Evolutionary conservation across 1,284 basidiomycete genomes (phyloP).

Genomic region (Paramarasmius palmivorus): DNA sequence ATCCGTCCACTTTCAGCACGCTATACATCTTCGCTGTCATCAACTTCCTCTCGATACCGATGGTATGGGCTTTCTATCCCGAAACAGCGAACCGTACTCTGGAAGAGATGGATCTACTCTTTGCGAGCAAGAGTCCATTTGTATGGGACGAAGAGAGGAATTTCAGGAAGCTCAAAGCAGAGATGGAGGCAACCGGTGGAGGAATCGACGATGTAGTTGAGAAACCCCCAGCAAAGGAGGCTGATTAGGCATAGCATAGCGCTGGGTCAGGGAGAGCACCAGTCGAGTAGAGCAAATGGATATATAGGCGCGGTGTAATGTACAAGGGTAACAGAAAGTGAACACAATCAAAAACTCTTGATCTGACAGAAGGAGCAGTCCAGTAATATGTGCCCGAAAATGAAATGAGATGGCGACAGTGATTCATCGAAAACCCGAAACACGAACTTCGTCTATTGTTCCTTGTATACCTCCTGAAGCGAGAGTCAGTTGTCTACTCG

Average conservation of each 20-base stretch:
- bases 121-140: slow-evolving; percentile 45
- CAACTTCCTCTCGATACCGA: slow-evolving; percentile 47
- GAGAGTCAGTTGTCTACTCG: not conserved
- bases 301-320: too few relatives aligned
- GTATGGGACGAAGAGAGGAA: slow-evolving; percentile 45
- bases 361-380: too few relatives aligned
- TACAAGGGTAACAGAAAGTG: too few relatives aligned
- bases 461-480: slow-evolving; percentile 30
- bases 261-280: too few relatives aligned
- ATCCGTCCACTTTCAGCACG: slow-evolving; percentile 31
- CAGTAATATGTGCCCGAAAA: too few relatives aligned
- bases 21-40: slow-evolving; percentile 47
- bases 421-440: too few relatives aligned
- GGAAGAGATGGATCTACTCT: slow-evolving; percentile 52
- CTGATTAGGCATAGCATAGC: too few relatives aligned
- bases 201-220: slow-evolving; percentile 12
- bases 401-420: too few relatives aligned
- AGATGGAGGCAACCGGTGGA: slow-evolving; percentile 11
- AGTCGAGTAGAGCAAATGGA: too few relatives aligned
- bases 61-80: slow-evolving; percentile 51
- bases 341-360: too few relatives aligned
- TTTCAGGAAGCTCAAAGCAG: slow-evolving; percentile 27
- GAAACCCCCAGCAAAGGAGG: too few relatives aligned
- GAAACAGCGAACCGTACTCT: slow-evolving; percentile 50
- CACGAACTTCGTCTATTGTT: slow-evolving; percentile 27